These are phyloP conservation scores for Teunomyces panamensis DNA, from an alignment of 805 yeast genomes.

Conservation along the genomic window DNA sequence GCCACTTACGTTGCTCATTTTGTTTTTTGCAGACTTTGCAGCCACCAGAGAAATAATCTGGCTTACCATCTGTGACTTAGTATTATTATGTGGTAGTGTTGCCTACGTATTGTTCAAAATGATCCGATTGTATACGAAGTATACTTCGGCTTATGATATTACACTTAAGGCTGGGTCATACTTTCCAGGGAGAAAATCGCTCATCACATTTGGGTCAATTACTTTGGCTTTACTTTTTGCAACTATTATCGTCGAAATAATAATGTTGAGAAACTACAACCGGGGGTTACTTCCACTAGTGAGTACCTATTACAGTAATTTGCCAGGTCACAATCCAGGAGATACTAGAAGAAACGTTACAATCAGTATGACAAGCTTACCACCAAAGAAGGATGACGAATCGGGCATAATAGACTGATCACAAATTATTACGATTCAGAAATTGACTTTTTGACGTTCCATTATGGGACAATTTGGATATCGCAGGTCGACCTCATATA, in stretches of 20 bases:
- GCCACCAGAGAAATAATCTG: conserved; percentile 30
- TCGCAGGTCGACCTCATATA: not conserved
- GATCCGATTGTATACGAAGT: conserved; percentile 43
- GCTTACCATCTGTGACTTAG: conserved; percentile 25
- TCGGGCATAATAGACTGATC: conserved; percentile 5
- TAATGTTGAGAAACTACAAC: conserved; percentile 11
- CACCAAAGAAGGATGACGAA: conserved; percentile 1
- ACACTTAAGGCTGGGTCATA: conserved; percentile 30
- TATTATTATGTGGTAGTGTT: conserved; percentile 36
- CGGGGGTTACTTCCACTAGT: conserved; percentile 18
- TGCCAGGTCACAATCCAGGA: conserved; percentile 4
- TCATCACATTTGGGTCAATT: conserved; percentile 43
- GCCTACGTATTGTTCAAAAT: conserved; percentile 48
- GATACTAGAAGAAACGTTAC: not conserved
- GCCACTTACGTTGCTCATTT: conserved; percentile 40
- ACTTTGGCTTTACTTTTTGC: conserved; percentile 36
- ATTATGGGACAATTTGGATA: not conserved
- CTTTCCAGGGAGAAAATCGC: conserved; percentile 45
- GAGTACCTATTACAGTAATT: conserved; percentile 13
- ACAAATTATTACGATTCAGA: not conserved
- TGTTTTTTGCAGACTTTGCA: conserved; percentile 35
- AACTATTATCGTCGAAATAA: conserved; percentile 24
- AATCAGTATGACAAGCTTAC: conserved; percentile 4
- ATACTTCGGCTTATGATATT: conserved; percentile 31
- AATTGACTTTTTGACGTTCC: not conserved